Percentiles rank a stretch among this genome's conserved stretches.
Conservation (phyloP, 768 basidiomycete species). For the Tephrocybe rancida region DNA sequence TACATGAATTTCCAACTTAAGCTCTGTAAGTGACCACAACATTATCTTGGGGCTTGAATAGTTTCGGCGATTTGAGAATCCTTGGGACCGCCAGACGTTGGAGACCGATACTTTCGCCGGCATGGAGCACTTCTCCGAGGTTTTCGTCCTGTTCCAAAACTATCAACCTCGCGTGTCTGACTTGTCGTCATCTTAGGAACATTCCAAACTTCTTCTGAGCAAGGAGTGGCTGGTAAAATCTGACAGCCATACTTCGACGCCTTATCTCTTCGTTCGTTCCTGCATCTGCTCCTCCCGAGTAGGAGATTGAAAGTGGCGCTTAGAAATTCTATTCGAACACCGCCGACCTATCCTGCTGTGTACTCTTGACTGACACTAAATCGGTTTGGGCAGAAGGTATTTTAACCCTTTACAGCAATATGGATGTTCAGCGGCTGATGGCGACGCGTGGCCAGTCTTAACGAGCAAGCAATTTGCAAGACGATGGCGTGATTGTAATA, state of each 20-base stretch:
- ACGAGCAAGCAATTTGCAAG: conserved; percentile 61
- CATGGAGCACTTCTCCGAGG: conserved; percentile 57
- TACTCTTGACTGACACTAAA: conserved; percentile 77
- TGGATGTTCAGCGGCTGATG: conserved; percentile 13
- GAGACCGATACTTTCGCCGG: neutral
- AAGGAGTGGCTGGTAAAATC: conserved; percentile 79
- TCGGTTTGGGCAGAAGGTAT: conserved; percentile 77
- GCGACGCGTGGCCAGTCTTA: conserved; percentile 41
- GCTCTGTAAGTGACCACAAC: no score
- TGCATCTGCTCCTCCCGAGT: neutral
- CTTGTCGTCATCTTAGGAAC: conserved; percentile 42
- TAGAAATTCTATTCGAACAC: conserved; percentile 69
- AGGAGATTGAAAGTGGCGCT: neutral
- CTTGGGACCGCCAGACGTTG: no score
- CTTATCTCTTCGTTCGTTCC: conserved; percentile 69
- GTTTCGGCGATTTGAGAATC: no score
- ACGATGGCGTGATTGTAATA: conserved; percentile 70
- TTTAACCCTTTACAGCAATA: conserved; percentile 1
- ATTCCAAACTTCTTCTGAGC: conserved; percentile 53
- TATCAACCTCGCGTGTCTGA: conserved; percentile 12
- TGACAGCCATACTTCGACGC: conserved; percentile 58
- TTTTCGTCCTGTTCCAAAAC: conserved; percentile 19
- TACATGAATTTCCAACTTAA: no score
- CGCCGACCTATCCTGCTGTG: conserved; percentile 56
- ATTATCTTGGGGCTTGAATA: no score